phyloP scores from a whole-genome alignment of 2,329 filamentous ascomycete species.

The Stemphylium lycopersici region DNA sequence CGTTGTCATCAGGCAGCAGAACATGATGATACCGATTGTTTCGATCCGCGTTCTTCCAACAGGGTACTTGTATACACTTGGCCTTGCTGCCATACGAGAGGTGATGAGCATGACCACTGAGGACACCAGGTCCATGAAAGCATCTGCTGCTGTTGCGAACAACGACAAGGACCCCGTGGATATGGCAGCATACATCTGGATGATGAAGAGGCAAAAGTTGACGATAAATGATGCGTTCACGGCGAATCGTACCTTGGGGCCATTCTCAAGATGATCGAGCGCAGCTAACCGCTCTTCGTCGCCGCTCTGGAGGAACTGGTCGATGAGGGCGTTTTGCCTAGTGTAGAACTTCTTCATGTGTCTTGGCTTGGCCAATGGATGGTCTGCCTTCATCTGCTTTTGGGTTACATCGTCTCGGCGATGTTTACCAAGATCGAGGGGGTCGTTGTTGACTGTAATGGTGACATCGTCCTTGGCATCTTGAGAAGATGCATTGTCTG shows the following conservation, averaged over 20 bases:
- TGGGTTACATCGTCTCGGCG: conserved; percentile 46
- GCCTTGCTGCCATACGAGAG: conserved; percentile 63
- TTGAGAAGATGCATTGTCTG: conserved; percentile 25
- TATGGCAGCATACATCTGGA: conserved; percentile 65
- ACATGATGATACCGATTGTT: conserved; percentile 69
- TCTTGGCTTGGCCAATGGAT: conserved; percentile 13
- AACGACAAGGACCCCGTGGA: conserved; percentile 66
- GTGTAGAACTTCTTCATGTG: conserved; percentile 48
- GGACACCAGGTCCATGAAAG: conserved; percentile 69
- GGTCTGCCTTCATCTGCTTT: conserved; percentile 53
- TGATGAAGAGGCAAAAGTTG: conserved; percentile 60
- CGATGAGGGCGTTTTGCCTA: conserved; percentile 50
- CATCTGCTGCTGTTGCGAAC: conserved; percentile 70
- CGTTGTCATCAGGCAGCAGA: conserved; percentile 70
- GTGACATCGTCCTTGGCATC: conserved; percentile 30
- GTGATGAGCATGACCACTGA: conserved; percentile 68
- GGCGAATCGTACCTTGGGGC: conserved; percentile 48
- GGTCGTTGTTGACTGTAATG: conserved; percentile 36
- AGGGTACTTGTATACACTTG: conserved; percentile 67
- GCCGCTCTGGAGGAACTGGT: conserved; percentile 60
- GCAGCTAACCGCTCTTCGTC: conserved; percentile 61
- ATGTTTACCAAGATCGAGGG: conserved; percentile 46
- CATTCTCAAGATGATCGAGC: conserved; percentile 59
- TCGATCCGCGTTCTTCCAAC: conserved; percentile 68
- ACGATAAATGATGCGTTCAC: conserved; percentile 48